A percentile compares a stretch with the other conserved stretches of the same genome.
Conservation (phyloP, 2,329 filamentous ascomycete genomes). For the Ustulina deusta region DNA sequence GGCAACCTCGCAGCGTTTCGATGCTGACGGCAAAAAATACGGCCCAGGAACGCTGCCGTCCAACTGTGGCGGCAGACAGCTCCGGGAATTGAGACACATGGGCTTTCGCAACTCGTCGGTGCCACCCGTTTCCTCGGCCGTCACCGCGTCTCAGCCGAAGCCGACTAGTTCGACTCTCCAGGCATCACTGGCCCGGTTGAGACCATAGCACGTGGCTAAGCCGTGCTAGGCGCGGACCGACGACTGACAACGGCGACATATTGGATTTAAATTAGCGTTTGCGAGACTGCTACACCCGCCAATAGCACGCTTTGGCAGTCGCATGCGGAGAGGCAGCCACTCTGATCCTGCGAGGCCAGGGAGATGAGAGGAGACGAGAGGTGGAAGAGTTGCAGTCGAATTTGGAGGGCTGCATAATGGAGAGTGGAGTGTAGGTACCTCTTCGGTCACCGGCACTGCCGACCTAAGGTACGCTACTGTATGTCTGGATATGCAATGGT, state of each 20-base stretch:
- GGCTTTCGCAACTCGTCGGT: neutral
- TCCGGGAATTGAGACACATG: neutral
- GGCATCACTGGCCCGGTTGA: neutral
- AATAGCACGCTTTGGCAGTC: neutral
- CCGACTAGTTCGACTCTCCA: neutral
- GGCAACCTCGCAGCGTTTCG: neutral
- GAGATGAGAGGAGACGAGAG: neutral
- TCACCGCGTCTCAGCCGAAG: constrained; percentile 1
- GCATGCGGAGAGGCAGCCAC: neutral
- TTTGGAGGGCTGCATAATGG: neutral
- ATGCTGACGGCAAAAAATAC: constrained; percentile 7
- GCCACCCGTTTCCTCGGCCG: constrained; percentile 14
- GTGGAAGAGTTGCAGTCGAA: neutral
- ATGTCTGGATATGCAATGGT: neutral
- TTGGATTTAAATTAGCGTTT: neutral
- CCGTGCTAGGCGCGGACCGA: neutral
- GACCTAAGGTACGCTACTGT: neutral
- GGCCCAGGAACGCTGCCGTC: neutral
- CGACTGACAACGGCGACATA: neutral
- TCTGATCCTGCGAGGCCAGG: neutral
- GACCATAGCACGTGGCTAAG: constrained; percentile 4
- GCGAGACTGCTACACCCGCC: neutral
- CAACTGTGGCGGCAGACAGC: neutral
- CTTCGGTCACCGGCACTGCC: too few species aligned
- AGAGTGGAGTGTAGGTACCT: neutral